phyloP scores from a whole-genome alignment of 2,329 filamentous ascomycete genomes.

The Cladosporium cucumerinum region DNA sequence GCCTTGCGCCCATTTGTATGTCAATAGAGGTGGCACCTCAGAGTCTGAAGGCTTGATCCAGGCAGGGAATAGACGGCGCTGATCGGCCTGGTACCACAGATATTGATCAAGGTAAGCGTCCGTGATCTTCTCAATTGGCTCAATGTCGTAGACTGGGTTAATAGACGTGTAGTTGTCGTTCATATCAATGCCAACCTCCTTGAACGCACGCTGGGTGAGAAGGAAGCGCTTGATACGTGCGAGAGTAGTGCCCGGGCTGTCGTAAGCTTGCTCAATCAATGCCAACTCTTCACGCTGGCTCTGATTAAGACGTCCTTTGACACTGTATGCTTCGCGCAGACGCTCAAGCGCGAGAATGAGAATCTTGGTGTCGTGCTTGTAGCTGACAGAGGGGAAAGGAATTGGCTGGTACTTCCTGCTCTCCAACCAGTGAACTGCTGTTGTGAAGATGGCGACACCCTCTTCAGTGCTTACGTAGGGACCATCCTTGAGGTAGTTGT shows the following conservation, averaged over 20 bases:
- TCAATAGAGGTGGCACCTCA: slow-evolving; percentile 88
- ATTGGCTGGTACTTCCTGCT: slow-evolving; percentile 98
- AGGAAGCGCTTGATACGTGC: slow-evolving; percentile 97
- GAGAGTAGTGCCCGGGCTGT: slow-evolving; percentile 91
- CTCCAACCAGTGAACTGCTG: slow-evolving; percentile 97
- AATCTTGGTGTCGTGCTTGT: slow-evolving; percentile 99
- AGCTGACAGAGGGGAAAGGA: slow-evolving; percentile 96
- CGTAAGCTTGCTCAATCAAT: slow-evolving; percentile 95
- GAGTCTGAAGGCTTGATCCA: slow-evolving; percentile 99
- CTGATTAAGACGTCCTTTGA: slow-evolving; percentile 94
- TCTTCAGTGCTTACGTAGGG: slow-evolving; percentile 98
- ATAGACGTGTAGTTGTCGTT: slow-evolving; percentile 99
- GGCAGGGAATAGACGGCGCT: slow-evolving; percentile 91
- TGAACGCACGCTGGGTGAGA: slow-evolving; percentile 95
- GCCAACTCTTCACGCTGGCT: slow-evolving; percentile 96
- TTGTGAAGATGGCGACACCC: slow-evolving; percentile 97
- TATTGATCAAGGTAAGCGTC: slow-evolving; percentile 98
- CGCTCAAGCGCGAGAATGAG: slow-evolving; percentile 92
- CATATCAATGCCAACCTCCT: slow-evolving; percentile 99
- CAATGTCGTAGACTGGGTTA: slow-evolving; percentile 98
- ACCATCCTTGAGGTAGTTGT: slow-evolving; percentile 99
- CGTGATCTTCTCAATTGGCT: slow-evolving; percentile 98
- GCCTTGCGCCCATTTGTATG: slow-evolving; percentile 98
- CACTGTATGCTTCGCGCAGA: slow-evolving; percentile 91
- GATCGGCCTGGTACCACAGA: slow-evolving; percentile 97